Evolutionary conservation across 352 stramenopile species (phyloP), one percentile per base, ranked within the genome.

Genomic region (Globisporangium yorkense): DNA sequence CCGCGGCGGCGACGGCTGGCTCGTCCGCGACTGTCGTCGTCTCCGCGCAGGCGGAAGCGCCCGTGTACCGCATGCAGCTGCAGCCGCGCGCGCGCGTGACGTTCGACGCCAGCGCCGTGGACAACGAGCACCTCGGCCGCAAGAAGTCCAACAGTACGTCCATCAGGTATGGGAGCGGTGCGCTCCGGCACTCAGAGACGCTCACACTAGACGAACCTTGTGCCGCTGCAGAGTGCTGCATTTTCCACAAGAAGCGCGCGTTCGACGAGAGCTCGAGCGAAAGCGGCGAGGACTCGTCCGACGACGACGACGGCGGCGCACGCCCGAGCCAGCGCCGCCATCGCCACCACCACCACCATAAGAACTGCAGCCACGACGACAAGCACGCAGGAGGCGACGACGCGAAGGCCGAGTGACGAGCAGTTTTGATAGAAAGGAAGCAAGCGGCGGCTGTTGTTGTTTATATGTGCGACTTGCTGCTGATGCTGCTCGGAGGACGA

Each of bases 231-330:
- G 85, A 92, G 61, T 97, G 91, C 74, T 97, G 91, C 65, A 88
- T 97, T 46, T 97, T 96, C 68, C 89, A 97, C 82, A 97, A 97
- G 74, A 92, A 89, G 58, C 79, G 86, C 48, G 72, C 86, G 48
- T 97, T 97, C 61, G 89, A 85, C 20, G 89, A 96, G 68, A 97
- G 87, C 69, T 96, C 87, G 31, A 96, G 88, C 49, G 90, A 97
- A 65, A 97, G 88, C 57, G 81, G 79, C 21, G 86, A 89, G 43
- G 84, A 93, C 58, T 89, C 81, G 48, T 83, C 88, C 54, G 75
- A 74, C 51, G 75, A 74, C 50, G 53, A 46, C 54, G 41, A 66
- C 46, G 62, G 20, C 31, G 35, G 43, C 51, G 35, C 31, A 12
- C 31, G 50, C 3, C 31, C 50, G 31, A 40, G 49, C 6, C 51